These are phyloP conservation scores for Scleromitrula shiraiana DNA, from an alignment of 2,329 filamentous ascomycete species.

Conservation along the genomic window DNA sequence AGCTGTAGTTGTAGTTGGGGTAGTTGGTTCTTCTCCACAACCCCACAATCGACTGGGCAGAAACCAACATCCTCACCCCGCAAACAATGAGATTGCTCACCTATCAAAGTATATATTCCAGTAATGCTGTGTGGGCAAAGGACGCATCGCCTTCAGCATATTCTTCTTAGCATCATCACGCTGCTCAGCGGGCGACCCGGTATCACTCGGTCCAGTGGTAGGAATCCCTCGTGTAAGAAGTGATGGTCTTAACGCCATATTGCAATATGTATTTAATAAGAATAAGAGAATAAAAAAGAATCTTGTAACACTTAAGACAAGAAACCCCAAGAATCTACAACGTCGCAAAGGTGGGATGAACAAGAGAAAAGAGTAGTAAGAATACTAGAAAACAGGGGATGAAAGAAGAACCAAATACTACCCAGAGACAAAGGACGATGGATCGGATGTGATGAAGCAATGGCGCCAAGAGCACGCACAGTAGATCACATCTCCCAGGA, in stretches of 20 bases:
- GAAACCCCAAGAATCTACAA: neutral
- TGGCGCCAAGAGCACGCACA: constrained; percentile 6
- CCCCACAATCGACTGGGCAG: neutral
- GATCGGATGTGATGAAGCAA: neutral
- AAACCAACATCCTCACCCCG: neutral
- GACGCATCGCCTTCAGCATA: constrained; percentile 65
- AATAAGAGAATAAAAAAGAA: no score
- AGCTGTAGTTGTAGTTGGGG: neutral
- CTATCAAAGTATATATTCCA: constrained; percentile 66
- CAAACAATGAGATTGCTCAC: constrained; percentile 28
- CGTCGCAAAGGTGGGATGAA: neutral
- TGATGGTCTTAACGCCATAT: constrained; percentile 48
- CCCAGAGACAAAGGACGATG: constrained; percentile 2
- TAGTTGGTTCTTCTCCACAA: constrained; percentile 2
- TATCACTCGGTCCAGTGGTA: constrained; percentile 50
- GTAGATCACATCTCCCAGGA: constrained; percentile 4
- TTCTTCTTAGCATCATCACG: constrained; percentile 78
- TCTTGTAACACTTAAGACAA: no score
- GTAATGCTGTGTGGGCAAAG: constrained; percentile 71
- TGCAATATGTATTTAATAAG: constrained; percentile 3
- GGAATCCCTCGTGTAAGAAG: constrained; percentile 58
- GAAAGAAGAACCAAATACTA: neutral
- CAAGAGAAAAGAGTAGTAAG: neutral
- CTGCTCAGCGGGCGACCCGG: constrained; percentile 61
- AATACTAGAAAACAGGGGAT: neutral